Conservation (phyloP, 164 flowering plant genomes). For the Cinnamomum chago region DNA sequence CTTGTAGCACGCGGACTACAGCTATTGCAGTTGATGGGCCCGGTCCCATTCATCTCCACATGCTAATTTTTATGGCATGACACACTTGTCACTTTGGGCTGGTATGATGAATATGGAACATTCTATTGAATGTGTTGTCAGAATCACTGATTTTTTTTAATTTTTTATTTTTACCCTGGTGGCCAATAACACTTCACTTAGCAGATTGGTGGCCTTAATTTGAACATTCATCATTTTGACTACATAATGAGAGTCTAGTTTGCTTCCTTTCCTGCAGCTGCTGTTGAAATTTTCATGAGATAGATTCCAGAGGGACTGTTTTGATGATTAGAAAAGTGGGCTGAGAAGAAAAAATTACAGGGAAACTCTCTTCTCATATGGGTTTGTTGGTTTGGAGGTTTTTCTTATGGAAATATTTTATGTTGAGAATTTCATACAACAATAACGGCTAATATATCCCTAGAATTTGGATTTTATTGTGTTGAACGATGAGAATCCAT, state of each 20-base stretch:
- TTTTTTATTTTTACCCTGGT: not conserved
- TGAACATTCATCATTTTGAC: not conserved
- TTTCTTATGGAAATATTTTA: no score
- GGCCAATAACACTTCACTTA: not conserved
- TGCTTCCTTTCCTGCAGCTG: not conserved
- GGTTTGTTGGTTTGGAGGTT: not conserved
- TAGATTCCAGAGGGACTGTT: no score
- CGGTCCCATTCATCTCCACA: not conserved
- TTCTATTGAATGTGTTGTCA: not conserved
- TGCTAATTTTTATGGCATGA: not conserved
- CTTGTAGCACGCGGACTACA: not conserved
- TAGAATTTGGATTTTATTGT: no score
- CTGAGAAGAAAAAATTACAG: no score
- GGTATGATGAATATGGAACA: not conserved
- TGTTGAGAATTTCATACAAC: no score
- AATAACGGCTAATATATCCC: no score
- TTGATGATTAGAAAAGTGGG: no score
- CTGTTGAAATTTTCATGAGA: no score
- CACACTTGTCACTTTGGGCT: not conserved
- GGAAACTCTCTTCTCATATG: not conserved
- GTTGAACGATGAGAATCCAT: no score
- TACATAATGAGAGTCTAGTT: no score
- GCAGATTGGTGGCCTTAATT: not conserved
- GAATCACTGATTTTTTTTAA: no score
- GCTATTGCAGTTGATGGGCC: not conserved